Evolutionary conservation across 2,329 filamentous ascomycete species (phyloP).

Genomic region (Emergomyces pasteurianus): DNA sequence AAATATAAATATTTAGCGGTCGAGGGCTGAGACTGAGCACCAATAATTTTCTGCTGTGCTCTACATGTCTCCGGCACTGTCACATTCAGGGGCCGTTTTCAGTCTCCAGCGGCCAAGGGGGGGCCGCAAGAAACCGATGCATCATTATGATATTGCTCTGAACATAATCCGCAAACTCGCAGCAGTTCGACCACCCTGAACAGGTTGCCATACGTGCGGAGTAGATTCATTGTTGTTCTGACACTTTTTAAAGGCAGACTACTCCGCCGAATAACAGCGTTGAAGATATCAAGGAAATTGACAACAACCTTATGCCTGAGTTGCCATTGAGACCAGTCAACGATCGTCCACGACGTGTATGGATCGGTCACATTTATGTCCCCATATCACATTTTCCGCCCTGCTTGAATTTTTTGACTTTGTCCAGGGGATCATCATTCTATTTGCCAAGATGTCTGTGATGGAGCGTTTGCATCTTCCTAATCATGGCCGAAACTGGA

Average conservation of each 20-base stretch:
- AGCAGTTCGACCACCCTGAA: neutral
- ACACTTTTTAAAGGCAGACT: neutral
- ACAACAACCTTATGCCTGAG: neutral
- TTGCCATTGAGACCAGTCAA: neutral
- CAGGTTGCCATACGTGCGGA: too few species aligned
- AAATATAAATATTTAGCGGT: neutral
- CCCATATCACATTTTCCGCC: neutral
- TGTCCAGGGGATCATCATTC: neutral
- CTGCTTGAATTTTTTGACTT: neutral
- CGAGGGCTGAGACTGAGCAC: neutral
- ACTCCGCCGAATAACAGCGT: neutral
- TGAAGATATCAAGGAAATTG: neutral
- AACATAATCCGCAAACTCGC: too few species aligned
- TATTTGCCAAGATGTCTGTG: neutral
- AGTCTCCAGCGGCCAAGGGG: neutral
- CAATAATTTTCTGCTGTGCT: neutral
- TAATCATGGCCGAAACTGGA: constrained; percentile 18
- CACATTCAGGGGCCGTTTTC: neutral
- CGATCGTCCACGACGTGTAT: neutral
- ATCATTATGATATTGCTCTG: neutral
- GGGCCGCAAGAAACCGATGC: neutral
- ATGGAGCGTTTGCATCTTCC: neutral
- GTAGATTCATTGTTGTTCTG: neutral
- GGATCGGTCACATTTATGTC: neutral
- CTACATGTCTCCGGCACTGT: neutral